Conservation (phyloP, 345 rosid species). For the Erodium maritimum region DNA sequence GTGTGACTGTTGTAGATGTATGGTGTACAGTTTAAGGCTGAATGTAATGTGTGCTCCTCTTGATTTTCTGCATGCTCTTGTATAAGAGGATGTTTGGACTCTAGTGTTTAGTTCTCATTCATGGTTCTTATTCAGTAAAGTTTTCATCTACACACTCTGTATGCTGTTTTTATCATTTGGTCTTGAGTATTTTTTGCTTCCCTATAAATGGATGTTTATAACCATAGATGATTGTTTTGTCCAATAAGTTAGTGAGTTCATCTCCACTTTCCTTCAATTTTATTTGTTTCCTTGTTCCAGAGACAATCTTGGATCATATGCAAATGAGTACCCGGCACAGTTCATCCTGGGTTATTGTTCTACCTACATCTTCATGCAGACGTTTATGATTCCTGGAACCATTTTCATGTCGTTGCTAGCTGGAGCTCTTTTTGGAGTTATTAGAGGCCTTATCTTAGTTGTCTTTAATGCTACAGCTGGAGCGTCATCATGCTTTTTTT, state of each 20-base stretch:
- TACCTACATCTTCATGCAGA: constrained; percentile 97
- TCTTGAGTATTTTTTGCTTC: not conserved
- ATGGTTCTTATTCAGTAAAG: not conserved
- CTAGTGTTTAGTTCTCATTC: too few relatives aligned
- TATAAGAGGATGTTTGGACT: too few relatives aligned
- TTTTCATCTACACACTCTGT: not conserved
- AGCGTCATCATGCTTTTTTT: constrained; percentile 84
- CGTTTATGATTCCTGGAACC: constrained; percentile 99
- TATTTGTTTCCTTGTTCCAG: constrained; percentile 29
- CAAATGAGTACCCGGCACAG: constrained; percentile 62
- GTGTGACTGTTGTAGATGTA: too few relatives aligned
- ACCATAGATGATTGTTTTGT: not conserved
- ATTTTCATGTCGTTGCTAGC: constrained; percentile 97
- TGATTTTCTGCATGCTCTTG: too few relatives aligned
- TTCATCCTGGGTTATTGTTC: constrained; percentile 91
- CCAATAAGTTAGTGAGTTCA: not conserved
- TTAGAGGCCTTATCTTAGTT: constrained; percentile 78
- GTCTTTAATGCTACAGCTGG: constrained; percentile 92
- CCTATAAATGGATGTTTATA: too few relatives aligned
- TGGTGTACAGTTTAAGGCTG: too few relatives aligned
- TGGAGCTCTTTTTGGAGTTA: constrained; percentile 90
- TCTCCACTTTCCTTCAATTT: not conserved
- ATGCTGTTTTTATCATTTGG: not conserved
- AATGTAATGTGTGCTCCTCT: too few relatives aligned
- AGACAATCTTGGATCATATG: constrained; percentile 65